Percentiles rank a stretch among this genome's conserved stretches.
These are phyloP conservation scores for Thuja plicata DNA, from an alignment of 83 land plant species.

Conservation along the genomic window DNA sequence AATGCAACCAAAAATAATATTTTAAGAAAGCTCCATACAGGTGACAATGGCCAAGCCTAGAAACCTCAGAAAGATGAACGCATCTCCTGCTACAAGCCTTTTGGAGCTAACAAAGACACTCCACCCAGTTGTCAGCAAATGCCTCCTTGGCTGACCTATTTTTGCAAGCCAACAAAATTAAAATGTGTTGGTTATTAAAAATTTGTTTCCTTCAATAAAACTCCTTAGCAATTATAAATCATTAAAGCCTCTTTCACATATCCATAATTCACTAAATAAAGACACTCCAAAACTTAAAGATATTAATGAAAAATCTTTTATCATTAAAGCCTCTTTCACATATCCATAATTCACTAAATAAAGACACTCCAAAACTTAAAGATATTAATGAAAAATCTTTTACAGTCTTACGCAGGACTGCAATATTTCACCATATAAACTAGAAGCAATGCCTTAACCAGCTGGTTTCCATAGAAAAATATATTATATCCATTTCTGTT, in stretches of 20 bases:
- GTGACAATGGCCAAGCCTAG: neutral
- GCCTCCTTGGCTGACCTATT: constrained; percentile 79
- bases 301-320: neutral
- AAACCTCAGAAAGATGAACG: constrained; percentile 82
- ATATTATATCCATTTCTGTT: neutral
- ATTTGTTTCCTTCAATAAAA: neutral
- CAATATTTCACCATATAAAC: neutral
- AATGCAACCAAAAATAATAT: neutral
- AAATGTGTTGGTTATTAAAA: neutral
- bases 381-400: neutral
- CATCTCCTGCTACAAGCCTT: constrained; percentile 85
- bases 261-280: neutral
- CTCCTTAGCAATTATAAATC: neutral
- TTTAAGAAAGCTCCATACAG: neutral
- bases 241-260: neutral
- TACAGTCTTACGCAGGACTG: neutral
- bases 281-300: neutral
- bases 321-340: no score
- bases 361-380: neutral
- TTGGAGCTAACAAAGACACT: constrained; percentile 82
- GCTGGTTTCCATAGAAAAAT: neutral
- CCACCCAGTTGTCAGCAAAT: constrained; percentile 80
- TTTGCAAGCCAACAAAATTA: neutral
- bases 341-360: neutral
- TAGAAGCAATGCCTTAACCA: neutral